Base-by-base conservation (phyloP, 176 grass and related monocot genomes). In the Musa troglodytarum region DNA sequence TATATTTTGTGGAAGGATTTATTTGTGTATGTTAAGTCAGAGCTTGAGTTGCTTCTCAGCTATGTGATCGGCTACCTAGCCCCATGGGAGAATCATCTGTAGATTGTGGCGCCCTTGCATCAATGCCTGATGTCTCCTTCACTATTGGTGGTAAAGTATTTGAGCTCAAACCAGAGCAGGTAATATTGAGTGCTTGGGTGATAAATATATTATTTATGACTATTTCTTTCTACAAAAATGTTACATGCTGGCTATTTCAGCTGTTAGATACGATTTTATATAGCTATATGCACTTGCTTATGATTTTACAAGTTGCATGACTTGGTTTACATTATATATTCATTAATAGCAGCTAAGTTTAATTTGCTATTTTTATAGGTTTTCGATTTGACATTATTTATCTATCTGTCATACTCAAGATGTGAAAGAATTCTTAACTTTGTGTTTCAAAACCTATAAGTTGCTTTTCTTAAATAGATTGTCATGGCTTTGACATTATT, bases 1-100 rank as follows among this genome's bases (percentile, higher is more conserved):
- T 51, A 17, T 74, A 71, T 25, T 72, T 52, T 54, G 13, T 50
- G 71, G 3, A 73, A 16, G 8, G 50, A 8, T 79, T 59, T 56
- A 16, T 13, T 76, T 53, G 65, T 69, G 26, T 24, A 50, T 50
- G 16, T 24, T 59, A 8, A 50, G n/a, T 79, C 53, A 62, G 25
- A 34, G 9, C 11, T 80, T 17, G 16, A 53, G 71, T 34, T 55
- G 83, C 49, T 70, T 87, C 80, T 72, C 85, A 96, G 93, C 71
- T 96, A 23, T 96, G 93, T n/a, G 87, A 92, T 16, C 57, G 77
- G 54, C 49, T 92, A 23, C 93, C 93, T 78, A 92, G 77, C 65
- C 87, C 87, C 51, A 90, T 85, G 89, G 93, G 87, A 80, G 85
- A 96, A 79, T 96, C 89, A 79, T 63, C 83, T 68, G 89, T 96